Evolutionary conservation across 345 rosid genomes (phyloP).

Genomic region (Tarenaya hassleriana): DNA sequence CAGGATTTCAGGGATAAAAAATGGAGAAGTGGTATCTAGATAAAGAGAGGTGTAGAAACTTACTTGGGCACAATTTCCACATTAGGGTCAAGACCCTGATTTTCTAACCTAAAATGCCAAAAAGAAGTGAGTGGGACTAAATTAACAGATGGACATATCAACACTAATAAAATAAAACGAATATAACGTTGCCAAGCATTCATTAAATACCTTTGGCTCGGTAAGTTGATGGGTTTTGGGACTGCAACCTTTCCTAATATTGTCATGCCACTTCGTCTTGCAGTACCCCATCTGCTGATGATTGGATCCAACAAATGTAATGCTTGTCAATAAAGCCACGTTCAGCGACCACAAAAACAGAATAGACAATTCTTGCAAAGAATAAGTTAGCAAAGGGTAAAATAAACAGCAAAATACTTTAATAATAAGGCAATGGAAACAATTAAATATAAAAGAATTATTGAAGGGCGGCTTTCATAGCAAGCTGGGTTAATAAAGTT

Average conservation of each 20-base stretch:
- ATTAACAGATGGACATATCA: background rate
- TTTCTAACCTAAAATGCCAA: constrained; percentile 71
- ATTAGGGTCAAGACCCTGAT: constrained; percentile 89
- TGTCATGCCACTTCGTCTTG: constrained; percentile 88
- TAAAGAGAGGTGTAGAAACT: constrained; percentile 28
- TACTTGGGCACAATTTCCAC: constrained; percentile 99
- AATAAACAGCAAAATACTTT: no score
- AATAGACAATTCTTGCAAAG: constrained; percentile 4
- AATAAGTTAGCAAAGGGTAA: no score
- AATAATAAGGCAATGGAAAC: no score
- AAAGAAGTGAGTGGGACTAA: background rate
- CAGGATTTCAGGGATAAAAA: background rate
- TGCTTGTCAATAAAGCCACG: constrained; percentile 2
- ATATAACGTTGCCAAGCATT: background rate
- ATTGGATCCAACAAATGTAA: constrained; percentile 13
- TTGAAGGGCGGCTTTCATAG: no score
- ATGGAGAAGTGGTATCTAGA: constrained; percentile 7
- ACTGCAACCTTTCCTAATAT: constrained; percentile 90
- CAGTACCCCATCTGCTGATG: constrained; percentile 60
- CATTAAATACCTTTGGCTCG: constrained; percentile 81
- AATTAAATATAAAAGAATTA: no score
- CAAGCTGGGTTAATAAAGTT: no score
- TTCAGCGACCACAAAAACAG: constrained; percentile 9
- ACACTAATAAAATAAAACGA: background rate
- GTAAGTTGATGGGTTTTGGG: constrained; percentile 95